Conservation (phyloP, 495 filamentous ascomycete species). For the Hypoxylon fuscum region DNA sequence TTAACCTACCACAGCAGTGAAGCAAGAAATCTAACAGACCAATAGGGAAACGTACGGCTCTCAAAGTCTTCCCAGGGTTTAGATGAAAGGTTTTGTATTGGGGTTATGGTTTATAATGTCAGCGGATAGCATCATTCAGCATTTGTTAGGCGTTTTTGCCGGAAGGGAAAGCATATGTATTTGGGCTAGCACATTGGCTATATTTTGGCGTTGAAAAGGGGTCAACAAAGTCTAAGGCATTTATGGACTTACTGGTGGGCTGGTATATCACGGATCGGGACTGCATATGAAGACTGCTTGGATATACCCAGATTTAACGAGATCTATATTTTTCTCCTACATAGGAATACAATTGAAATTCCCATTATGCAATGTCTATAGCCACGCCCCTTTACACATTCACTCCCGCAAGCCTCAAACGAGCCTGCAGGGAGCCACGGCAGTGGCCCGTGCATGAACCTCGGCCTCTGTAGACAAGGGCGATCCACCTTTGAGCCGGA, state of each 20-base stretch:
- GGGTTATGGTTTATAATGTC: constrained; percentile 4
- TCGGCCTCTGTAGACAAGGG: not conserved
- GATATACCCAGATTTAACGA: constrained; percentile 37
- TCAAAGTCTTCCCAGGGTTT: constrained; percentile 38
- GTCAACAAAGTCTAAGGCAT: constrained; percentile 10
- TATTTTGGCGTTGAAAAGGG: constrained; percentile 17
- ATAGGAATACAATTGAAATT: constrained; percentile 14
- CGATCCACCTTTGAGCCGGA: not conserved
- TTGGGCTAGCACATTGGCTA: constrained; percentile 1
- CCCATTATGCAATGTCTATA: not conserved
- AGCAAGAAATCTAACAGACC: constrained; percentile 12
- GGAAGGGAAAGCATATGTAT: constrained; percentile 23
- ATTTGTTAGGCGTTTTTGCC: constrained; percentile 32
- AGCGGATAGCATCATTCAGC: constrained; percentile 23
- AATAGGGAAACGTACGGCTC: constrained; percentile 37
- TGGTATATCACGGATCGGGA: constrained; percentile 23
- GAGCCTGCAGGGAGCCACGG: too few species aligned
- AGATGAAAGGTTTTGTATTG: constrained; percentile 19
- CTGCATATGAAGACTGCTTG: constrained; percentile 38
- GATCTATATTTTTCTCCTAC: constrained; percentile 8
- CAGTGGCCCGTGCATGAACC: not conserved
- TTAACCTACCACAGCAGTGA: not conserved
- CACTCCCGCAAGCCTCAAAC: too few species aligned
- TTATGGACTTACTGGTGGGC: constrained; percentile 15
- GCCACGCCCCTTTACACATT: too few species aligned